Evolutionary conservation across 2,329 filamentous ascomycete species (phyloP), one percentile per base, ranked within the genome.

Genomic region (Pleoardoris graminearum): DNA sequence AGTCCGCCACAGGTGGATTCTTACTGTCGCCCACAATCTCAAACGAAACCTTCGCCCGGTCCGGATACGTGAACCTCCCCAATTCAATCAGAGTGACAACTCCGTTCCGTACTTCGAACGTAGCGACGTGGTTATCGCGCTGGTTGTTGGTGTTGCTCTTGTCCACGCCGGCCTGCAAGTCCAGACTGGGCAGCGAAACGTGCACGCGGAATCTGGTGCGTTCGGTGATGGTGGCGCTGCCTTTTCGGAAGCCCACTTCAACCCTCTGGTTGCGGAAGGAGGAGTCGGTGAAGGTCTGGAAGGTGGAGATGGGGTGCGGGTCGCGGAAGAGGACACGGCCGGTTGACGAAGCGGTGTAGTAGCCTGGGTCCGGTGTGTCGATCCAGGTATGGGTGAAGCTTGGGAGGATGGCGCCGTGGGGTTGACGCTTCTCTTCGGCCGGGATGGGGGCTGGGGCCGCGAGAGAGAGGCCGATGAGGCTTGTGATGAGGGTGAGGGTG

Each of bases 301-400:
- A n/a, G 14, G 33, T 36, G 33, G 33, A 36, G 33, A 36, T 36
- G 7, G 33, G 33, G 33, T 36, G 33, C 14, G 14, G 3, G 19
- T 8, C 4, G 36, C 19, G 17, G 36, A 38, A 38, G 36, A 38
- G 19, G 19, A 36, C 33, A 16, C 33, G 33, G 33, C 33, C 33
- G 8, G 33, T 36, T 22, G n/a, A n/a, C n/a, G n/a, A n/a, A n/a
- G 50, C 12, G 5, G 19, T 33, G 30, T 43, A 29, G 36, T 25
- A 32, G 44, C 21, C 22, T 12, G n/a, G 36, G 37, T 33, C 43
- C n/a, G 42, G 43, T 17, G n/a, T 27, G 41, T 48, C 37, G 17
- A 21, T 44, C 33, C 32, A 57, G 22, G 23, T 41, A 23, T 48
- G 42, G 45, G 48, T 50, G 36, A 35, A 48, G 44, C 29, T n/a